Percentiles rank a stretch among this genome's conserved stretches.
phyloP scores from a whole-genome alignment of 306 rosid genomes.

The Trifolium pratense region DNA sequence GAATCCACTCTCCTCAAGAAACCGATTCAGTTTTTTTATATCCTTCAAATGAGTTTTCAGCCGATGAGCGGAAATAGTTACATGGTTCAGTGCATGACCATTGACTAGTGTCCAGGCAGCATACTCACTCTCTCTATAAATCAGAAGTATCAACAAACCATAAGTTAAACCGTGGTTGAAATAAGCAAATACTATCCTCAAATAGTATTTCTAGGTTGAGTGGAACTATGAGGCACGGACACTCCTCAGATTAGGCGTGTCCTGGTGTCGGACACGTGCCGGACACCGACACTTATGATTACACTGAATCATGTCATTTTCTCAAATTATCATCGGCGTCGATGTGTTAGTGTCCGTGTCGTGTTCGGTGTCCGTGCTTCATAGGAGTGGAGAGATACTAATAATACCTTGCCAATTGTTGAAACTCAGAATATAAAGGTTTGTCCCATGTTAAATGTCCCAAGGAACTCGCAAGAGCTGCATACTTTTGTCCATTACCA shows the following conservation, averaged over 20 bases:
- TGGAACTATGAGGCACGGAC: no score
- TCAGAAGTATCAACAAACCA: conserved; percentile 36
- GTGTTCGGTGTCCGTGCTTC: no score
- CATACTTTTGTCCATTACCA: conserved; percentile 67
- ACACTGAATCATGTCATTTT: no score
- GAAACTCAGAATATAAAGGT: conserved; percentile 78
- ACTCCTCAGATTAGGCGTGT: no score
- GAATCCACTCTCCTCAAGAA: conserved; percentile 78
- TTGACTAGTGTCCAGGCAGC: conserved; percentile 98
- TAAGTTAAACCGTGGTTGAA: conserved; percentile 20
- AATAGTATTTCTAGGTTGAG: not conserved
- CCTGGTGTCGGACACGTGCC: no score
- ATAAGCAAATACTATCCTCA: conserved; percentile 19
- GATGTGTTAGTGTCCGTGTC: no score
- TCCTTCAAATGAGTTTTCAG: conserved; percentile 72
- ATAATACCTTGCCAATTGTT: conserved; percentile 82
- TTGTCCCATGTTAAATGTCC: conserved; percentile 84
- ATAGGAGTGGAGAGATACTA: not conserved
- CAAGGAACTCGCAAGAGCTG: conserved; percentile 82
- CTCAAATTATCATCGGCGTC: no score
- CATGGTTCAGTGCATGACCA: conserved; percentile 91
- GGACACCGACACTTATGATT: no score
- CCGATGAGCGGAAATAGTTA: conserved; percentile 81
- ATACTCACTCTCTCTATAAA: conserved; percentile 87
- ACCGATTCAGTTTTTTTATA: conserved; percentile 71